Evolutionary conservation across 2,329 filamentous ascomycete genomes (phyloP).

Genomic region (Emergomyces pasteurianus): DNA sequence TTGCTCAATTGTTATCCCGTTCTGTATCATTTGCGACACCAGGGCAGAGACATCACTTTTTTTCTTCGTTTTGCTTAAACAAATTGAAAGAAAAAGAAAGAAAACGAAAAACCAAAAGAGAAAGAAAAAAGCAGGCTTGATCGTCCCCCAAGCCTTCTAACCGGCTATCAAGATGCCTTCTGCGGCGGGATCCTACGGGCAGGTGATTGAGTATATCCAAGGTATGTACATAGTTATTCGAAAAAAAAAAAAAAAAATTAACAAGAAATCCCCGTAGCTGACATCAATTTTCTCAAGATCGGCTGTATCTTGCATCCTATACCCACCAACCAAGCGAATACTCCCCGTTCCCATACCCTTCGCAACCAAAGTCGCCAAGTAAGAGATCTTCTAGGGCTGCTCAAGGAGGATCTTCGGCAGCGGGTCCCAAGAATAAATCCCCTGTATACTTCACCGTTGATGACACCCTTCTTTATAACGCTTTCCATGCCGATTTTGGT

Average conservation of each 20-base stretch:
- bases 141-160: background rate
- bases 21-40: background rate
- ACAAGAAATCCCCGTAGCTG: background rate
- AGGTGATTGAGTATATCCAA: constrained; percentile 93
- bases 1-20: background rate
- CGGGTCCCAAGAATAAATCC: constrained; percentile 40
- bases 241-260: background rate
- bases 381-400: constrained; percentile 62
- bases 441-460: constrained; percentile 96
- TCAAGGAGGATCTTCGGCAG: constrained; percentile 32
- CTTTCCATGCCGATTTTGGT: constrained; percentile 96
- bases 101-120: too few relatives aligned
- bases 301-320: constrained; percentile 89
- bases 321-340: constrained; percentile 65
- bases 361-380: constrained; percentile 52
- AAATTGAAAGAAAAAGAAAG: too few relatives aligned
- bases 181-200: constrained; percentile 56
- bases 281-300: constrained; percentile 44
- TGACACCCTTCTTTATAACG: constrained; percentile 86
- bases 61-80: background rate
- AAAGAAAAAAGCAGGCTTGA: background rate
- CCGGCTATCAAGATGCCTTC: constrained; percentile 32
- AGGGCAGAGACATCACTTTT: too few relatives aligned
- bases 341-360: constrained; percentile 75
- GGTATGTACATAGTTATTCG: constrained; percentile 45